phyloP scores from a whole-genome alignment of 2,329 filamentous ascomycete species.

The Fusarium phyllophilum region DNA sequence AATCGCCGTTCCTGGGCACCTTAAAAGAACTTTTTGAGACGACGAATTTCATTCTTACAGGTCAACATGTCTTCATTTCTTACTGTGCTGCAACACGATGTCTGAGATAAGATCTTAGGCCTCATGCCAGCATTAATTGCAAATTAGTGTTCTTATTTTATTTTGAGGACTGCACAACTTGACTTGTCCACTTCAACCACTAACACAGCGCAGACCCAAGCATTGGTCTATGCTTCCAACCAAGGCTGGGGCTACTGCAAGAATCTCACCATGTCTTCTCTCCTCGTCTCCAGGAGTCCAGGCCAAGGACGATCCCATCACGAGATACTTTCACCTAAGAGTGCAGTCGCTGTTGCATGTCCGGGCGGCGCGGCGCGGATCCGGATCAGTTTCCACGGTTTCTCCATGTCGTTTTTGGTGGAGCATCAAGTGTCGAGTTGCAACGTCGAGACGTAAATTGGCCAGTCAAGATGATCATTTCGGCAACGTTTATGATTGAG shows the following conservation, averaged over 20 bases:
- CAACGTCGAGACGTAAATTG: not conserved
- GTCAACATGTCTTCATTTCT: not conserved
- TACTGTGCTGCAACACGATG: not conserved
- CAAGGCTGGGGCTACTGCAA: not conserved
- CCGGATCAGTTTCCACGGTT: constrained; percentile 22
- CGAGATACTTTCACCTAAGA: constrained; percentile 45
- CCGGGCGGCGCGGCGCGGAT: constrained; percentile 12
- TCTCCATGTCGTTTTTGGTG: not conserved
- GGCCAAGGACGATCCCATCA: constrained; percentile 33
- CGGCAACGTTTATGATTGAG: constrained; percentile 9
- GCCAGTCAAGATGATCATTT: constrained; percentile 9
- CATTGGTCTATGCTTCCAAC: not conserved
- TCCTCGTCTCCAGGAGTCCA: constrained; percentile 8
- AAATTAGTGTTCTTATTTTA: not conserved
- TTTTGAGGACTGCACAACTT: not conserved
- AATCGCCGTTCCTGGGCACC: constrained; percentile 6
- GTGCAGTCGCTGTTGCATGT: constrained; percentile 10
- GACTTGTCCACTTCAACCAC: not conserved
- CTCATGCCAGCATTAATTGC: not conserved
- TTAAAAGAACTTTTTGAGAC: not conserved
- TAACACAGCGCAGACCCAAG: not conserved
- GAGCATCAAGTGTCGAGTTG: constrained; percentile 8
- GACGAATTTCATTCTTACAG: not conserved
- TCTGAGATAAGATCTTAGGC: constrained; percentile 24
- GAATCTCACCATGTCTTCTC: constrained; percentile 24